Evolutionary conservation across 1,139 yeast genomes (phyloP).

Genomic region (Hanseniaspora sp.): DNA sequence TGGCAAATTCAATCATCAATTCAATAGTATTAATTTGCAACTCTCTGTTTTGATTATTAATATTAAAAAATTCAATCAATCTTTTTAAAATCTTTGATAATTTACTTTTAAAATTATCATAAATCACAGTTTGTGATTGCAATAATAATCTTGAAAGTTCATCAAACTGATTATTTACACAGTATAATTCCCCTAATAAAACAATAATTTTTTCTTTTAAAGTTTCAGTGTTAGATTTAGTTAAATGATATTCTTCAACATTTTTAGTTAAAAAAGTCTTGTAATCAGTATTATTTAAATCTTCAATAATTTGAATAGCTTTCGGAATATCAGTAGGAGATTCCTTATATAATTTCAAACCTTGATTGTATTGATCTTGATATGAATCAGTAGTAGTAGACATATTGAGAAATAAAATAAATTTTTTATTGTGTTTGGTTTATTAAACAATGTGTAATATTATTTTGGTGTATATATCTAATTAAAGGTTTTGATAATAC

Average conservation of each 20-base stretch:
- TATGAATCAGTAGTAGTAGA: not conserved
- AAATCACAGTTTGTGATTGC: conserved; percentile 59
- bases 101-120: conserved; percentile 77
- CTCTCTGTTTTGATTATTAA: conserved; percentile 55
- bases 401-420: too few relatives aligned
- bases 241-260: not conserved
- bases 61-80: conserved; percentile 68
- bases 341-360: not conserved
- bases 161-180: conserved; percentile 35
- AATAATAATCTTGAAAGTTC: conserved; percentile 53
- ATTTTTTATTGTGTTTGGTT: too few relatives aligned
- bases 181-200: conserved; percentile 53
- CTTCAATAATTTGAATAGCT: not conserved
- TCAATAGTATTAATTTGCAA: conserved; percentile 64
- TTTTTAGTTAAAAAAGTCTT: not conserved
- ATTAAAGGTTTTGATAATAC: not conserved
- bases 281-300: conserved; percentile 7
- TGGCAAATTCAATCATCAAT: conserved; percentile 82
- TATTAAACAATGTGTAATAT: too few relatives aligned
- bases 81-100: conserved; percentile 77
- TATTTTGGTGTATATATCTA: too few relatives aligned
- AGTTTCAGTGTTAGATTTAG: conserved; percentile 29
- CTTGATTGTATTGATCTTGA: conserved; percentile 3
- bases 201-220: conserved; percentile 50
- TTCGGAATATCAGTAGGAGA: not conserved